These are phyloP conservation scores for Hirsutella minnesotensis DNA, from an alignment of 2,329 filamentous ascomycete genomes.

Conservation along the genomic window DNA sequence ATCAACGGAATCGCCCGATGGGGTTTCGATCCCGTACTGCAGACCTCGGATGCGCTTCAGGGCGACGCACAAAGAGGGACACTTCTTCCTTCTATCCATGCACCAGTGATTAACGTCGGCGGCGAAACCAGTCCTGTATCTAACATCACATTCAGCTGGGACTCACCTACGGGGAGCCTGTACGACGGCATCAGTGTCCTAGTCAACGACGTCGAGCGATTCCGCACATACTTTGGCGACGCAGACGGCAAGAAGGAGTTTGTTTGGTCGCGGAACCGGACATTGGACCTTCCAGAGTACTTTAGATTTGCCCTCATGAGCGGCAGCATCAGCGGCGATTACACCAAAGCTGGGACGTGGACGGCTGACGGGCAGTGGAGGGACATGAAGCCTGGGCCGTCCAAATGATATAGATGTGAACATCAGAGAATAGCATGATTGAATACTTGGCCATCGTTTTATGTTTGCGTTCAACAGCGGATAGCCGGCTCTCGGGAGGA, in stretches of 20 bases:
- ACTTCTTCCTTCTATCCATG: conserved; percentile 41
- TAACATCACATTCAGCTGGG: conserved; percentile 53
- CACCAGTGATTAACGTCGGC: conserved; percentile 33
- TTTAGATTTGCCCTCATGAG: conserved; percentile 67
- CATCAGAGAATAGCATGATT: no score
- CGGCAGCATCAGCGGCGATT: conserved; percentile 54
- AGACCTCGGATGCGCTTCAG: conserved; percentile 64
- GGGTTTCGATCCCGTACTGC: conserved; percentile 82
- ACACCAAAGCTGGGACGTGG: conserved; percentile 67
- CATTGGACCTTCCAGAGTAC: conserved; percentile 47
- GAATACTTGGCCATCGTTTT: no score
- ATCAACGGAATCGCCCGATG: conserved; percentile 89
- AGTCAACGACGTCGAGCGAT: conserved; percentile 78
- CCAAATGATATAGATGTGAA: no score
- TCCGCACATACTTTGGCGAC: conserved; percentile 57
- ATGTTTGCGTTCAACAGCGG: no score
- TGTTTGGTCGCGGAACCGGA: conserved; percentile 43
- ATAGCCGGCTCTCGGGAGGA: no score
- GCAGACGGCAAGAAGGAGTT: conserved; percentile 33
- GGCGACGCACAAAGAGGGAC: conserved; percentile 55
- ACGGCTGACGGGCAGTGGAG: conserved; percentile 50
- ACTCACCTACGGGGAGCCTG: conserved; percentile 27
- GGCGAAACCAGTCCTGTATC: conserved; percentile 33
- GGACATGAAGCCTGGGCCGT: conserved; percentile 51
- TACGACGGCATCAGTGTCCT: conserved; percentile 70